Percentiles rank a stretch among this genome's conserved stretches.
phyloP scores from a whole-genome alignment of 768 basidiomycete species.

The Glaciozyma martinii region DNA sequence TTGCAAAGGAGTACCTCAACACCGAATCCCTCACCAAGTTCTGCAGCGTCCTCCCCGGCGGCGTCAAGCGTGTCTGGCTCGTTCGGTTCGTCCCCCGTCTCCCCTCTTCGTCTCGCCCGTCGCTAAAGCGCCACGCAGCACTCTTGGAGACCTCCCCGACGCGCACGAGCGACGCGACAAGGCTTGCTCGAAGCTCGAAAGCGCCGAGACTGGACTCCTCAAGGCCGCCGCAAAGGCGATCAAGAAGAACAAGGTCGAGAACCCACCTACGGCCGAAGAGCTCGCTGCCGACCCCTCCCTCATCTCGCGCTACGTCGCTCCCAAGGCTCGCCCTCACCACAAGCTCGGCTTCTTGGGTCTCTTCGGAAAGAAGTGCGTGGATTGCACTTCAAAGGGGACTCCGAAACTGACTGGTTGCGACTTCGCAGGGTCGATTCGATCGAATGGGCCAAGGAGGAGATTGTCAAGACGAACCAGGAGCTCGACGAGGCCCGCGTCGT shows the following conservation, averaged over 20 bases:
- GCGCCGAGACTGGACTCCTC: conserved; percentile 69
- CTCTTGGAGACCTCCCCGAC: conserved; percentile 78
- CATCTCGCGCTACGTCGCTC: conserved; percentile 58
- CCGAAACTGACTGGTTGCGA: neutral
- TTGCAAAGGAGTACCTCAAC: conserved; percentile 68
- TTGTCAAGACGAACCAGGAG: conserved; percentile 44
- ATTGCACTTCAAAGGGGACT: no score
- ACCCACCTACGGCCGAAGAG: conserved; percentile 35
- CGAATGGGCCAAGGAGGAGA: conserved; percentile 64
- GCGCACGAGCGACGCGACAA: conserved; percentile 64
- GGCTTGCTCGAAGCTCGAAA: conserved; percentile 72
- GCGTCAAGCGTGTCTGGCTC: conserved; percentile 83
- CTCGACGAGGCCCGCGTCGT: conserved; percentile 45
- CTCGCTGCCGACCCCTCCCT: conserved; percentile 26
- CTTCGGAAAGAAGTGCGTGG: conserved; percentile 55
- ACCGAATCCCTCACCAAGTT: conserved; percentile 47
- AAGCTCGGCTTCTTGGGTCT: conserved; percentile 49
- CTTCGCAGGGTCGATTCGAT: conserved; percentile 64
- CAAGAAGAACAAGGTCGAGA: conserved; percentile 41
- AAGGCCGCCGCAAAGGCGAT: conserved; percentile 63
- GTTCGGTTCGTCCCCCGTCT: conserved; percentile 51
- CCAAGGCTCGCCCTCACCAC: conserved; percentile 66
- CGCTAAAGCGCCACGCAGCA: conserved; percentile 42
- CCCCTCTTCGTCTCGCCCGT: neutral
- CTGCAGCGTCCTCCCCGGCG: conserved; percentile 68